A percentile compares a stretch with the other conserved stretches of the same genome.
phyloP scores from a whole-genome alignment of 495 filamentous ascomycete genomes.

The Penicillium subrubescens region DNA sequence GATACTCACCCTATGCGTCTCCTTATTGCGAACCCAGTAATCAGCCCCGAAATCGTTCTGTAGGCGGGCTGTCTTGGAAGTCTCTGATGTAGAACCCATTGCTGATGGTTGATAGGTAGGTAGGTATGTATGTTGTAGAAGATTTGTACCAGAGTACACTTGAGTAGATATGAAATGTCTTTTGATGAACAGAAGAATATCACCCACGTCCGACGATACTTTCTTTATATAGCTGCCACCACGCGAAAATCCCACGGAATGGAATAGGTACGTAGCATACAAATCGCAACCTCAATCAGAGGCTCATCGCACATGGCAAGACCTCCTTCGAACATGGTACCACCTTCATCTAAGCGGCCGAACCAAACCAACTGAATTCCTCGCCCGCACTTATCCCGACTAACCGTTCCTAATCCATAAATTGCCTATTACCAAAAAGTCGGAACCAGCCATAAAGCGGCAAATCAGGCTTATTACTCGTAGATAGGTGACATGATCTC shows the following conservation, averaged over 20 bases:
- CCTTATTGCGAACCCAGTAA: slow-evolving; percentile 36
- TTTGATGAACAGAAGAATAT: not conserved
- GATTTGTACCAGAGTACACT: not conserved
- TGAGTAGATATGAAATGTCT: not conserved
- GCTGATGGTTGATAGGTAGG: not conserved
- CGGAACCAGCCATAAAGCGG: not conserved
- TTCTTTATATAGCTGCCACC: not conserved
- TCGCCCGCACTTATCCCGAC: not conserved
- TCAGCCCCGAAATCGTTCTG: slow-evolving; percentile 48
- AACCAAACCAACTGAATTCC: not conserved
- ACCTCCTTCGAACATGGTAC: not conserved
- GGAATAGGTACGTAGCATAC: no score
- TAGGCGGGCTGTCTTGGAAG: slow-evolving; percentile 26
- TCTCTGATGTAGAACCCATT: slow-evolving; percentile 11
- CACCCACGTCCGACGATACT: not conserved
- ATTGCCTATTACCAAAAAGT: no score
- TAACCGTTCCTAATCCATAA: no score
- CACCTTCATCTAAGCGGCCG: not conserved
- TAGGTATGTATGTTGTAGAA: not conserved
- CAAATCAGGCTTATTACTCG: not conserved
- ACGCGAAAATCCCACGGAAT: not conserved
- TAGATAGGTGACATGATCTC: slow-evolving; percentile 9
- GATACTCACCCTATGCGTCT: slow-evolving; percentile 29
- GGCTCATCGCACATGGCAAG: not conserved
- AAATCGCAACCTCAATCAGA: not conserved